Evolutionary conservation across 257 asterid species (phyloP), one percentile per base, ranked within the genome.

Genomic region (Penstemon eatonii): DNA sequence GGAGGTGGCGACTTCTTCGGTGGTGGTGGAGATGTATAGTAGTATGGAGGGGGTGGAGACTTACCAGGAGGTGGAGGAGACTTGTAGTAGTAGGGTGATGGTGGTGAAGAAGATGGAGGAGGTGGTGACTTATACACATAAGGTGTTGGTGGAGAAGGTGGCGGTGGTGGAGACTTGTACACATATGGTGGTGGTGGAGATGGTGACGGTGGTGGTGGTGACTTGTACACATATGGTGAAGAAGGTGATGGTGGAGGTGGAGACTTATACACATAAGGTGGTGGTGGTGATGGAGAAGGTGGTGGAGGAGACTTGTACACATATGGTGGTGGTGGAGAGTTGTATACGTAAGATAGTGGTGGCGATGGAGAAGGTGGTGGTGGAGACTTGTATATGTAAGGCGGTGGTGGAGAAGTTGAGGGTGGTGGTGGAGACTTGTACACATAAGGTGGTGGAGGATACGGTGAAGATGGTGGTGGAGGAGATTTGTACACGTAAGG

Each of bases 191-290:
- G 78, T 8, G 80, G 80, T 0, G 83, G 72, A 0, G 80, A 79
- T 0, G 83, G 53, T 39, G 0, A 0, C 0, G 87, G 89, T 5
- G 87, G 86, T 4, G 93, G 90, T 0, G 92, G 87, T 0, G 92
- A 81, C 0, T 0, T 8, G 60, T 86, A 84, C 3, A 68, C 15
- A n/a, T 79, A 84, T 1, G 76, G 80, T 0, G 82, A 74, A 15
- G 18, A 15, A 0, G 72, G 81, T 0, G 76, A 68, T 5, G 84
- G 84, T 1, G 86, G 82, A 0, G 86, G 87, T 0, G 84, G 90
- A 0, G 85, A 79, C 0, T 61, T 75, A 9, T 44, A 44, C 2
- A 68, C 44, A 4, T 79, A 84, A 0, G 87, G 85, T 0, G 84
- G 80, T 0, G 82, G 78, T 0, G 82, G 82, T 0, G 84, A 64